Evolutionary conservation across 179 eudicot species (phyloP).

Genomic region (Spergularia azorica): DNA sequence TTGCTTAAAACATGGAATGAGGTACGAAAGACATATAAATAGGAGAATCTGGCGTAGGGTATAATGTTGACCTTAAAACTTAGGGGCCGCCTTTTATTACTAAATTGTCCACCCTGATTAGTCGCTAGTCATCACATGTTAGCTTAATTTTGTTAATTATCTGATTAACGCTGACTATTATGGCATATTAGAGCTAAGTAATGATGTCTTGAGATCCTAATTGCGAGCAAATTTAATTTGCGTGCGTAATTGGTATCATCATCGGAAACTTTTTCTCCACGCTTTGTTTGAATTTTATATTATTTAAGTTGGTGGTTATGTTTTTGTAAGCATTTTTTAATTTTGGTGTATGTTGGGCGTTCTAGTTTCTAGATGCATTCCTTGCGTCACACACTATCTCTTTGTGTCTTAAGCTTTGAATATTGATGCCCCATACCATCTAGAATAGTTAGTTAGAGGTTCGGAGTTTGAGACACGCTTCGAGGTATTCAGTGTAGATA

Average conservation of each 20-base stretch:
- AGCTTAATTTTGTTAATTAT: neutral
- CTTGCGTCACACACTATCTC: neutral
- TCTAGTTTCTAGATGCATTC: conserved; percentile 11
- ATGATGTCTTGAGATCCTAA: neutral
- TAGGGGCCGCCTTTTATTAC: conserved; percentile 18
- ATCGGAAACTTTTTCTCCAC: conserved; percentile 16
- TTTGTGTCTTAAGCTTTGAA: too few species aligned
- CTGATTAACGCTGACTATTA: neutral
- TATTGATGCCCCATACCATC: too few species aligned
- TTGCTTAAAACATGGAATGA: neutral
- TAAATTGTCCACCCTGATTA: neutral
- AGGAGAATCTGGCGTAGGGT: neutral
- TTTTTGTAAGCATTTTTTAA: neutral
- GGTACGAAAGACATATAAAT: neutral
- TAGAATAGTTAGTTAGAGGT: too few species aligned
- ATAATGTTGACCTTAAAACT: neutral
- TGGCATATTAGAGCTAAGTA: too few species aligned
- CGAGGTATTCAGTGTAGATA: too few species aligned
- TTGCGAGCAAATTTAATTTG: conserved; percentile 10
- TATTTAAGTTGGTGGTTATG: neutral
- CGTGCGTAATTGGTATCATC: conserved; percentile 36
- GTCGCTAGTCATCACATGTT: neutral
- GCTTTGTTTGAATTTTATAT: conserved; percentile 7
- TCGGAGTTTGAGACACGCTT: too few species aligned
- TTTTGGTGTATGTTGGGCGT: neutral